Evolutionary conservation across 345 rosid genomes (phyloP).

Genomic region (Garcia nutans): DNA sequence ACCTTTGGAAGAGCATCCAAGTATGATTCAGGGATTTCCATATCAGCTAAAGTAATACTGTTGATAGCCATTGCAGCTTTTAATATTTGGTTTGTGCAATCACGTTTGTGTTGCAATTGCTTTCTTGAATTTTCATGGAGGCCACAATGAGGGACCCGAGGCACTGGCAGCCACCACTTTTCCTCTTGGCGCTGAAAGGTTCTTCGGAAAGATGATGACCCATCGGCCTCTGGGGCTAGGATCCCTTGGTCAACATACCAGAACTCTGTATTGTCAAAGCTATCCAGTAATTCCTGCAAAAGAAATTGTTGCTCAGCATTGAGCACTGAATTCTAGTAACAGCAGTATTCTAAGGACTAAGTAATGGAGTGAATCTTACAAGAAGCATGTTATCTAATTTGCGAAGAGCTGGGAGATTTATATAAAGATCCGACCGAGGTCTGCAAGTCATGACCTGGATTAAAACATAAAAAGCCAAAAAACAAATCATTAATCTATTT

Average conservation of each 20-base stretch:
- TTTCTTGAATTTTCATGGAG: constrained; percentile 72
- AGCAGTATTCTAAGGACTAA: constrained; percentile 6
- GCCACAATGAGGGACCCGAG: constrained; percentile 80
- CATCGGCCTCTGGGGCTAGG: constrained; percentile 67
- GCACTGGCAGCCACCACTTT: constrained; percentile 99
- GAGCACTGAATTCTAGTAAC: constrained; percentile 15
- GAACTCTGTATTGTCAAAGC: constrained; percentile 77
- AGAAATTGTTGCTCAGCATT: constrained; percentile 1
- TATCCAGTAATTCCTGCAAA: constrained; percentile 79
- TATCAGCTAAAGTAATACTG: constrained; percentile 67
- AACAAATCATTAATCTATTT: constrained; percentile 4
- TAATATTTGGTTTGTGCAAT: constrained; percentile 91
- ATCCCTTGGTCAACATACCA: constrained; percentile 98
- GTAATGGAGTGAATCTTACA: constrained; percentile 42
- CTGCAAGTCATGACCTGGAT: constrained; percentile 92
- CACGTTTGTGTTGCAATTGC: constrained; percentile 85
- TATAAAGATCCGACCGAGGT: constrained; percentile 84
- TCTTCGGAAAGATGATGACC: constrained; percentile 66
- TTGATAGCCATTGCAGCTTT: constrained; percentile 99
- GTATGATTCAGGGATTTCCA: constrained; percentile 88
- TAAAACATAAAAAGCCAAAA: constrained; percentile 7
- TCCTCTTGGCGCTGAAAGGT: constrained; percentile 92
- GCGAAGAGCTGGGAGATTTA: constrained; percentile 88
- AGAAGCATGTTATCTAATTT: constrained; percentile 97
- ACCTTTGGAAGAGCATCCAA: constrained; percentile 93